Base-by-base conservation (phyloP, 805 yeast genomes). In the Lipomyces japonicus region DNA sequence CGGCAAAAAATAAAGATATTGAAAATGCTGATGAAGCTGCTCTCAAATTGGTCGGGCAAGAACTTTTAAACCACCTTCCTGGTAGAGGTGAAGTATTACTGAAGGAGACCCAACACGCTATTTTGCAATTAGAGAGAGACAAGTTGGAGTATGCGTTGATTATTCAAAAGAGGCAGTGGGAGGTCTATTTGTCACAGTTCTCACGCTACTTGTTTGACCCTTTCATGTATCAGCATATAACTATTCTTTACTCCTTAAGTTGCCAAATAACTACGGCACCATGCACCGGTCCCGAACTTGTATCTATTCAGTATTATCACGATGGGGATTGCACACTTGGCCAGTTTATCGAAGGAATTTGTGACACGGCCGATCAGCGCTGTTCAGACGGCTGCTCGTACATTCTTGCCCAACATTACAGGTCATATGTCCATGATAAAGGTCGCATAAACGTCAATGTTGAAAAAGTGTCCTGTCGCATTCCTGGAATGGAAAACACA, bases 241-340 rank as follows among this genome's bases (percentile, higher is more conserved):
- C 85, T 4, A 78, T 88, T 12, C 70, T 91, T 22, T 87, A 84
- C 61, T 85, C 95, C 1, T 79, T 87, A 70, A 91, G 89, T 0
- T 85, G 91, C 2, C 78, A 82, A 6, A 84, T 82, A 60, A 84
- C 87, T 36, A 85, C 95, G 0, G 88, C 95, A 0, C 97, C 97
- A 0, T 93, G 98, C 62, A 72, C 81, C 36, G 97, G 97, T 0
- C 98, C 99, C 0, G 87, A 80, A 48, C 72, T 81, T n/a, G 80
- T 86, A 30, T 79, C 82, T 1, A 82, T 90, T 42, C 96, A 90
- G 54, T 95, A 76, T 63, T 93, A 91, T 64, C 81, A 95, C 72
- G 96, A 88, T 42, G 86, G 83, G 50, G 98, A 95, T 65, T 83
- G 85, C 63, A 82, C 95, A 7, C 68, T 95, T 38, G 98, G 98